phyloP scores from a whole-genome alignment of 306 rosid species.

The Vigna radiata region DNA sequence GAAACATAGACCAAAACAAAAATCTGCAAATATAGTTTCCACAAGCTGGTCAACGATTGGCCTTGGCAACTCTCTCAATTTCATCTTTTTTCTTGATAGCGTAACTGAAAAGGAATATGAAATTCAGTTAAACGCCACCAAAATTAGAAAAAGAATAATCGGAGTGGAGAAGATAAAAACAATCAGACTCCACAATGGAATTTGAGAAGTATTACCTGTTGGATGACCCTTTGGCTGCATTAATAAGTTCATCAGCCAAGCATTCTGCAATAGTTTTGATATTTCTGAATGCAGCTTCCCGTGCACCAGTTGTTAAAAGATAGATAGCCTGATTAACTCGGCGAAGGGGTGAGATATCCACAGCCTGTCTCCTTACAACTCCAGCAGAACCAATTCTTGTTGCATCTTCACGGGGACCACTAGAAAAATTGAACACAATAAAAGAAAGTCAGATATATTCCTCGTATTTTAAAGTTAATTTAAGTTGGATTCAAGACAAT shows the following conservation, averaged over 20 bases:
- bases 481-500: not conserved
- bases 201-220: conserved; percentile 50
- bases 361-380: conserved; percentile 76
- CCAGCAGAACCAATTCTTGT: conserved; percentile 78
- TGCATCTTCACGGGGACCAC: conserved; percentile 81
- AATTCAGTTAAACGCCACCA: not conserved
- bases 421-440: not conserved
- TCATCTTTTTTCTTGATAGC: conserved; percentile 47
- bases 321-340: conserved; percentile 75
- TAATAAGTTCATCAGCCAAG: conserved; percentile 73
- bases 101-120: conserved; percentile 29
- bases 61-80: conserved; percentile 46
- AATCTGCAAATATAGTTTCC: conserved; percentile 26
- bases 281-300: conserved; percentile 72
- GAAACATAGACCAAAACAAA: conserved; percentile 3
- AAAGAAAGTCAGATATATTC: not conserved
- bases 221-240: conserved; percentile 79
- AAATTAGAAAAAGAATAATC: too few species aligned
- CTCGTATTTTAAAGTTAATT: not conserved
- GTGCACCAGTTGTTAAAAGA: conserved; percentile 71
- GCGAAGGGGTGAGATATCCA: conserved; percentile 72
- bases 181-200: not conserved
- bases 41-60: conserved; percentile 36
- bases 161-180: not conserved
- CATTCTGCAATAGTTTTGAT: conserved; percentile 73